These are phyloP conservation scores for Phaseolus lunatus DNA, from an alignment of 306 rosid genomes.

Conservation along the genomic window DNA sequence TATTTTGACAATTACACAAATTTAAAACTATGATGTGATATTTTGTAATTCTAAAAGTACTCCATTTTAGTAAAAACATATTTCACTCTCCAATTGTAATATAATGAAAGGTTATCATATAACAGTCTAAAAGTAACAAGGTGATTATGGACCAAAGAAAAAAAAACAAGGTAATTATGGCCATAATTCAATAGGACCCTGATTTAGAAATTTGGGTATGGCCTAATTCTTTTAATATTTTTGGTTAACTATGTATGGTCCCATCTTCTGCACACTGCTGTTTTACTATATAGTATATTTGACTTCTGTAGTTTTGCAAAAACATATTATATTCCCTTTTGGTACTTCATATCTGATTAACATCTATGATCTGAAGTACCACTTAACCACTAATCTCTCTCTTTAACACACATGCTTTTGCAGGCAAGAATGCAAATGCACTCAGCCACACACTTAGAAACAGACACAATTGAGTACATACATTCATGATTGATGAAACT, in stretches of 20 bases:
- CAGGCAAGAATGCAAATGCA: not conserved
- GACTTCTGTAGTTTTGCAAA: slow-evolving; percentile 43
- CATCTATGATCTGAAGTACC: slow-evolving; percentile 15
- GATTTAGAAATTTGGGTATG: slow-evolving; percentile 37
- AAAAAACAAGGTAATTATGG: slow-evolving; percentile 31
- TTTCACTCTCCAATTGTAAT: too few relatives aligned
- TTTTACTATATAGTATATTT: slow-evolving; percentile 35
- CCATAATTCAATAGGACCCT: slow-evolving; percentile 47
- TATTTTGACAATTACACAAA: too few relatives aligned
- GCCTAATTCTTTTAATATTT: slow-evolving; percentile 1
- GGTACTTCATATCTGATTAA: not conserved
- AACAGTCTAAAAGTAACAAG: too few relatives aligned
- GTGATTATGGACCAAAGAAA: slow-evolving; percentile 43
- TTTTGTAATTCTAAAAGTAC: too few relatives aligned
- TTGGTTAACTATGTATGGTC: slow-evolving; percentile 25
- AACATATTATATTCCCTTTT: not conserved
- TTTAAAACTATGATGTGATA: too few relatives aligned
- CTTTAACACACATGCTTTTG: not conserved
- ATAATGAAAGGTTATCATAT: too few relatives aligned
- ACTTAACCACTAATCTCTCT: not conserved
- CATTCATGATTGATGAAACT: slow-evolving; percentile 16
- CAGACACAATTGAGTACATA: slow-evolving; percentile 17
- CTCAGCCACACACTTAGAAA: not conserved
- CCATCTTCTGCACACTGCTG: slow-evolving; percentile 47
- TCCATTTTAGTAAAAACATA: too few relatives aligned